Evolutionary conservation across 352 stramenopile species (phyloP).

Genomic region (Halophytophthora polymorphica): DNA sequence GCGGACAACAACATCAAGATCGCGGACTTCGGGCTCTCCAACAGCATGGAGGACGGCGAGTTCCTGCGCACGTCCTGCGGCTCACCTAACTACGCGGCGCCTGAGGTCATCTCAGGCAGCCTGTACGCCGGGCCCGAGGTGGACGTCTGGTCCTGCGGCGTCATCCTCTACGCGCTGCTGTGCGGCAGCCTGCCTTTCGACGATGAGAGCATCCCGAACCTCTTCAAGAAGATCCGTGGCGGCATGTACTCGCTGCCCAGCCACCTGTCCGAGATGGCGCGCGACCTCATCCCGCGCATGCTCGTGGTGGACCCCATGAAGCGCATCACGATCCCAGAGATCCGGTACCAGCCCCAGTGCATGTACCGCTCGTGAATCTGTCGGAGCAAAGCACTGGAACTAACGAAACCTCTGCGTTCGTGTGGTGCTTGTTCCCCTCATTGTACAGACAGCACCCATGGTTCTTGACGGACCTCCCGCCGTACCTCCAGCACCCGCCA

Average conservation of each 20-base stretch:
- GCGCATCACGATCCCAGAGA: slow-evolving; percentile 68
- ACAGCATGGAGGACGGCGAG: slow-evolving; percentile 74
- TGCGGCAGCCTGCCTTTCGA: slow-evolving; percentile 91
- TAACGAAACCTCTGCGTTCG: no score
- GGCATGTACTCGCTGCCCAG: slow-evolving; percentile 83
- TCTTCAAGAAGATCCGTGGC: slow-evolving; percentile 93
- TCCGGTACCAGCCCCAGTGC: slow-evolving; percentile 61
- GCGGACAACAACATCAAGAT: slow-evolving; percentile 73
- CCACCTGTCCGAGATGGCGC: slow-evolving; percentile 67
- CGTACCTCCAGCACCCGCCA: slow-evolving; percentile 95
- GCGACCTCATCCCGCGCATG: slow-evolving; percentile 81
- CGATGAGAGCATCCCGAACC: slow-evolving; percentile 86
- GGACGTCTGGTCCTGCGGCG: slow-evolving; percentile 91
- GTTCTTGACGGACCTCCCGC: slow-evolving; percentile 97
- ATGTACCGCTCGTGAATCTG: no score
- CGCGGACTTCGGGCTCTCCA: slow-evolving; percentile 92
- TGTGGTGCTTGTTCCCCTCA: no score
- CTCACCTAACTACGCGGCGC: slow-evolving; percentile 90
- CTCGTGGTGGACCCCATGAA: slow-evolving; percentile 84
- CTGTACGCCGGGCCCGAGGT: slow-evolving; percentile 79
- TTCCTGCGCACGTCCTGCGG: slow-evolving; percentile 90
- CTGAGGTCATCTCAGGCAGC: slow-evolving; percentile 91
- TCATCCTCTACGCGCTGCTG: slow-evolving; percentile 93
- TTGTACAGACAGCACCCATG: slow-evolving; percentile 88
- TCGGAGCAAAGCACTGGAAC: no score